Base-by-base conservation (phyloP, 306 rosid genomes). In the Quercus rubra region DNA sequence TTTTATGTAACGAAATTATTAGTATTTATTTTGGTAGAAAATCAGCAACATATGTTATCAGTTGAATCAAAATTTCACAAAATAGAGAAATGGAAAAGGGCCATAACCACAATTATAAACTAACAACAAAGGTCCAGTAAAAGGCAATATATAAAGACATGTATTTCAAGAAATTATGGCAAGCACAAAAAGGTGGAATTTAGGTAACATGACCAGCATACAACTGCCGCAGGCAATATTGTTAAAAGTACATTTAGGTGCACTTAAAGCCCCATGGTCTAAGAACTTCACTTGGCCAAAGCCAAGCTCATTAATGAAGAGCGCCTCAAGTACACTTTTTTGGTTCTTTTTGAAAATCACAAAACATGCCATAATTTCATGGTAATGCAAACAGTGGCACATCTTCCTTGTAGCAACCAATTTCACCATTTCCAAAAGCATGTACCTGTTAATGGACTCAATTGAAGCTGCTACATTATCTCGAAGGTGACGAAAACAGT, bases 401-500 rank as follows among this genome's bases (percentile, higher is more conserved):
- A 71, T 4, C 19, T 73, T 72, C 71, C 76, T 63, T 71, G 46
- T 43, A 71, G 77, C 20, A 41, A 55, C 69, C 55, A 75, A 38
- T 77, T 80, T 69, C 49, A 79, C 58, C 56, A 76, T 4, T 19
- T 67, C 19, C 33, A 30, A 17, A 74, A 69, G 73, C 17, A 55
- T 21, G 23, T 89, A 96, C 99, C 98, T 91, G 94, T 93, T 96
- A 87, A 91, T 85, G 83, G 99, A 91, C 83, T 96, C 99, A 73
- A 93, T 90, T 67, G 97, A 90, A 74, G 88, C 88, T 70, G 93
- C 91, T 21, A 93, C 96, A 43, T 89, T 96, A 86, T 96, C 98
- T 80, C 97, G 87, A 55, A 96, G 97, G 87, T 96, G 96, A 59
- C 95, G 98, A 86, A 93, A 96, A 85, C 99, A 96, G 78, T 96